Evolutionary conservation across 163 green algal genomes (phyloP).

Genomic region (Scenedesmus sp.): DNA sequence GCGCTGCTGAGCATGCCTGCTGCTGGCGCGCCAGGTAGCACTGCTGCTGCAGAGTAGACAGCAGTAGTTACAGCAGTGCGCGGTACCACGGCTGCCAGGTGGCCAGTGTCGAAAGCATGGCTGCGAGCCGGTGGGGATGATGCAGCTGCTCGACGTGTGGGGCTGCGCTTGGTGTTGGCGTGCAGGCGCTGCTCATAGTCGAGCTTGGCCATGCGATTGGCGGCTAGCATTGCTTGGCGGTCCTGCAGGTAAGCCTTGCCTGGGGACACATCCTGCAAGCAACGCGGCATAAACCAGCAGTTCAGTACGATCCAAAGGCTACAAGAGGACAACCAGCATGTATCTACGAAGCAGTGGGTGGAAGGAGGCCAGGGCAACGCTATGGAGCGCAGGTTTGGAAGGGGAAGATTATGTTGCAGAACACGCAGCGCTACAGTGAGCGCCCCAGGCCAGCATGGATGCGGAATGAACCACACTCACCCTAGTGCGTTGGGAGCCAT

Average conservation of each 20-base stretch:
- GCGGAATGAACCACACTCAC: neutral
- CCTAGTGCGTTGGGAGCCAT: neutral
- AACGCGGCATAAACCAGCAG: neutral
- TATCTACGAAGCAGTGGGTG: neutral
- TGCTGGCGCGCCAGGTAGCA: neutral
- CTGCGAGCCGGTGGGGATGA: neutral
- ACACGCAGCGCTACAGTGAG: neutral
- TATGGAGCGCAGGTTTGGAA: no score
- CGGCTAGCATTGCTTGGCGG: conserved; percentile 22
- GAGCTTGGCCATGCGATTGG: conserved; percentile 24
- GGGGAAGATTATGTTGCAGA: neutral
- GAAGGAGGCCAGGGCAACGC: no score
- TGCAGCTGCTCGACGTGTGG: neutral
- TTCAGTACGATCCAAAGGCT: neutral
- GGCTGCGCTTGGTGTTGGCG: neutral
- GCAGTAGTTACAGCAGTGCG: neutral
- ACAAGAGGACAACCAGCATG: neutral
- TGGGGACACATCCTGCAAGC: conserved; percentile 39
- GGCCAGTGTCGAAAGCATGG: neutral
- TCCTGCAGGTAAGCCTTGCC: conserved; percentile 43
- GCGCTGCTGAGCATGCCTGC: neutral
- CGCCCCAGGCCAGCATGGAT: no score
- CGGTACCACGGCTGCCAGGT: neutral
- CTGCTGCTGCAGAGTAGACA: conserved; percentile 15
- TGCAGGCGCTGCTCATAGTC: conserved; percentile 20